Evolutionary conservation across 139 green algal species (phyloP), one percentile per base, ranked within the genome.

Genomic region (Picochlorum sp.): DNA sequence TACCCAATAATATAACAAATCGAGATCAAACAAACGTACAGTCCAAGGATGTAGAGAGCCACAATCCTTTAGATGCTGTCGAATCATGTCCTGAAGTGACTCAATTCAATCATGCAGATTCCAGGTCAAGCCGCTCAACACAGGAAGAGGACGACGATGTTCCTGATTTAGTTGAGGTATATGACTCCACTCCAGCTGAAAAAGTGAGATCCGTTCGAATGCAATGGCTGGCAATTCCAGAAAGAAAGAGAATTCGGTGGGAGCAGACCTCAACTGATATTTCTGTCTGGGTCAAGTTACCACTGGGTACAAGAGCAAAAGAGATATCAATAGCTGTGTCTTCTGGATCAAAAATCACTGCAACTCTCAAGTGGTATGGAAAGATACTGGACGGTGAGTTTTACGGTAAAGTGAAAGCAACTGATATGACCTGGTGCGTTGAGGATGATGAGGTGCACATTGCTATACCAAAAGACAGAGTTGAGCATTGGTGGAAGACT

Each of bases 391-490:
- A 53, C 24, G 37, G 66, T 7, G 24, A 56, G 24, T 18, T 88
- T 39, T 39, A 61, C 7, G 30, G 63, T 7, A 22, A 47, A 0
- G 65, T 79, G 3, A 80, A 77, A 29, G 28, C 64, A 16, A 29
- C 2, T 0, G 81, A 90, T 33, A 53, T 63, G 9, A 24, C 64
- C 14, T 90, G 81, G 81, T 64, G 64, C 26, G 33, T 89, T n/a
- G 79, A 84, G 32, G 74, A 49, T 18, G 20, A 43, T 3, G 63
- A 82, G 51, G 64, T 77, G 31, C 59, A 77, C 33, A 4, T 86
- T 1, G 35, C 84, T 50, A 57, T 91, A 59, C 67, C 70, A n/a
- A 90, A 90, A 65, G 79, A 60, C 1, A 63, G 80, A 12, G 43
- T n/a, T 1, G 65, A 41, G 2, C 61, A 64, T 39, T 89, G 68